These are phyloP conservation scores for Zygoascus flipseniorum DNA, from an alignment of 805 yeast genomes.

Conservation along the genomic window DNA sequence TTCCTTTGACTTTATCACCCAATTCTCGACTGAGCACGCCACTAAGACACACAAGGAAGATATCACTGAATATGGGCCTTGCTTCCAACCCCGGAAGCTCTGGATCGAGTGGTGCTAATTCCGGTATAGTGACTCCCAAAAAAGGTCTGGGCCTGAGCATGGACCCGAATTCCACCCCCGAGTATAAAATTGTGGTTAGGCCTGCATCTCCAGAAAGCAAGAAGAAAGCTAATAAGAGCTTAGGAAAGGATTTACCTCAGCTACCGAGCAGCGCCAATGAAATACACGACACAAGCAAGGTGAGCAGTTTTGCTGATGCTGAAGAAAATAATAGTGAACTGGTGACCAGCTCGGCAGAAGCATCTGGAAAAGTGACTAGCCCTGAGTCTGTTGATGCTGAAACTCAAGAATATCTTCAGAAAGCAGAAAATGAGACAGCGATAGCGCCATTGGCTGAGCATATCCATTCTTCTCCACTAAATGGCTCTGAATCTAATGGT, in stretches of 20 bases:
- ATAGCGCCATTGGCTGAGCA: no score
- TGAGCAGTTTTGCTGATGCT: no score
- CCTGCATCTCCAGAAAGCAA: neutral
- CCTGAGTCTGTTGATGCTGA: no score
- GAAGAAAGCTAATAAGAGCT: neutral
- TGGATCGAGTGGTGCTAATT: neutral
- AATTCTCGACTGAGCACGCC: neutral
- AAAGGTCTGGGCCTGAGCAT: neutral
- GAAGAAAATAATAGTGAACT: no score
- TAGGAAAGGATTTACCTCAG: neutral
- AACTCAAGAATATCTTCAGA: no score
- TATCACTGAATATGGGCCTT: neutral
- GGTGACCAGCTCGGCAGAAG: no score
- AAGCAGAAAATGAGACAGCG: no score
- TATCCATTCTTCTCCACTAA: no score
- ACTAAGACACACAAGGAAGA: neutral
- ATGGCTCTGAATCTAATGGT: no score
- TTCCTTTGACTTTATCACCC: conserved; percentile 19
- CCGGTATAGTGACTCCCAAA: neutral
- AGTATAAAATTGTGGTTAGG: neutral
- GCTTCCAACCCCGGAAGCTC: neutral
- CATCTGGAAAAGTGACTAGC: no score
- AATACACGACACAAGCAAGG: no score
- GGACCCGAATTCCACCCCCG: neutral
- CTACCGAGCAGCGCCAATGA: no score